phyloP scores from a whole-genome alignment of 1,284 basidiomycete species.

The Malassezia cuniculi region DNA sequence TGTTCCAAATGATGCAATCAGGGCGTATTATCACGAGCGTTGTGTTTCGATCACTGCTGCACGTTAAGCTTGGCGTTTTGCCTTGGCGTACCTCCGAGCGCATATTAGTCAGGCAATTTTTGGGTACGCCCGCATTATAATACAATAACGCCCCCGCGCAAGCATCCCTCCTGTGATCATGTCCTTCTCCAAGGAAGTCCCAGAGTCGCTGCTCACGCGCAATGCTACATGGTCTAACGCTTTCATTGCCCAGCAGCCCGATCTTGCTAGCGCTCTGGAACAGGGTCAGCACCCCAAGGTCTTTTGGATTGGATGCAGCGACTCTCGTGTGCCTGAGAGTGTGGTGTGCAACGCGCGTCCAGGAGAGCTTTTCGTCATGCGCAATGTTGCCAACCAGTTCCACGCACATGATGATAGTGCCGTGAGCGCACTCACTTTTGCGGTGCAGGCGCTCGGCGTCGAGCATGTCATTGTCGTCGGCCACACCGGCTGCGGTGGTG shows the following conservation, averaged over 20 bases:
- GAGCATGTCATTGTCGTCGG: constrained; percentile 62
- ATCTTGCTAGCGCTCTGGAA: constrained; percentile 54
- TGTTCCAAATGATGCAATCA: too few relatives aligned
- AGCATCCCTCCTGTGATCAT: too few relatives aligned
- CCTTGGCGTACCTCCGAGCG: too few relatives aligned
- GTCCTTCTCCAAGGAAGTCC: constrained; percentile 2
- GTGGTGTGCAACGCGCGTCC: constrained; percentile 33
- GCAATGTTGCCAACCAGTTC: constrained; percentile 51
- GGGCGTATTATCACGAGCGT: too few relatives aligned
- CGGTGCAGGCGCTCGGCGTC: constrained; percentile 63
- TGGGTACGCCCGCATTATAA: too few relatives aligned
- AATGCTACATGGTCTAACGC: constrained; percentile 28
- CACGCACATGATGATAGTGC: constrained; percentile 64
- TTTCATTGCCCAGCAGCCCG: constrained; percentile 48
- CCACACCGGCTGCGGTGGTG: constrained; percentile 47
- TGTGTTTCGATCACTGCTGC: too few relatives aligned
- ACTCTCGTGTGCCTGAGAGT: constrained; percentile 49
- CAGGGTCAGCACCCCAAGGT: constrained; percentile 62
- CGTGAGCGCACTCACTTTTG: constrained; percentile 66
- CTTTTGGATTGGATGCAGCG: constrained; percentile 55
- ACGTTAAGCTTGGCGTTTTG: too few relatives aligned
- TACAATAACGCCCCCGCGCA: too few relatives aligned
- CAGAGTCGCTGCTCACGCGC: constrained; percentile 16
- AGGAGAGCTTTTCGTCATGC: constrained; percentile 42
- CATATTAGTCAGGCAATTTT: too few relatives aligned